Evolutionary conservation across 768 basidiomycete genomes (phyloP).

Genomic region (Boletus sp.): DNA sequence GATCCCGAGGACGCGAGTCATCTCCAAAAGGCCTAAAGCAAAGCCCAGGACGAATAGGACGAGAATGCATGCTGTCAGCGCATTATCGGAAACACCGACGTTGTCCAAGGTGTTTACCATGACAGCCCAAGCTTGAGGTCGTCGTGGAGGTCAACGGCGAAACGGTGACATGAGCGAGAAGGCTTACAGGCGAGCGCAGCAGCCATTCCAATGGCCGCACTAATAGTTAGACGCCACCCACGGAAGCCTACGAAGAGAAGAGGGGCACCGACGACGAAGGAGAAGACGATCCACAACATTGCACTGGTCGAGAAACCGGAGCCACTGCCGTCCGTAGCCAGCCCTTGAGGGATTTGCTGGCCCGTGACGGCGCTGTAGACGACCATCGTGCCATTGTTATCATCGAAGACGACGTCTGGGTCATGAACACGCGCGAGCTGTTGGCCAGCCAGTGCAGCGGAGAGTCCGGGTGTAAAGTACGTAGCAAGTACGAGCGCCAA

Average conservation of each 20-base stretch:
- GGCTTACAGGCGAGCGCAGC: slow-evolving; percentile 44
- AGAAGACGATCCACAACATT: slow-evolving; percentile 57
- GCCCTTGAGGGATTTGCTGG: slow-evolving; percentile 48
- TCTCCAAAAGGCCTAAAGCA: slow-evolving; percentile 50
- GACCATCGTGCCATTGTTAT: slow-evolving; percentile 35
- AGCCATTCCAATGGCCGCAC: slow-evolving; percentile 52
- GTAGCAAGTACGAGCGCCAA: slow-evolving; percentile 17
- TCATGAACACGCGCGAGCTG: slow-evolving; percentile 26
- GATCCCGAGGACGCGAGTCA: slow-evolving; percentile 49
- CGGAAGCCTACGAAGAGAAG: slow-evolving; percentile 57
- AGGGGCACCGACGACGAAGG: slow-evolving; percentile 50
- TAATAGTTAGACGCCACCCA: slow-evolving; percentile 55
- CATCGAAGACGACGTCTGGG: slow-evolving; percentile 30
- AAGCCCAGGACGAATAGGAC: slow-evolving; percentile 52
- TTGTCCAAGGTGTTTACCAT: slow-evolving; percentile 54
- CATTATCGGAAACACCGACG: slow-evolving; percentile 49
- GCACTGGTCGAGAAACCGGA: slow-evolving; percentile 46
- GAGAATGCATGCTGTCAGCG: slow-evolving; percentile 49
- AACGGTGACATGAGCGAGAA: background rate
- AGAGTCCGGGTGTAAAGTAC: slow-evolving; percentile 4
- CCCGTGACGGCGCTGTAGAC: slow-evolving; percentile 47
- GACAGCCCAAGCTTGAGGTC: slow-evolving; percentile 56
- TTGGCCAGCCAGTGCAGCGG: slow-evolving; percentile 9
- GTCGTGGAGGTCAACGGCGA: background rate
- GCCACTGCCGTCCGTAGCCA: slow-evolving; percentile 61